These are phyloP conservation scores for Dendryphion nanum DNA, from an alignment of 2,329 filamentous ascomycete species.

Conservation along the genomic window DNA sequence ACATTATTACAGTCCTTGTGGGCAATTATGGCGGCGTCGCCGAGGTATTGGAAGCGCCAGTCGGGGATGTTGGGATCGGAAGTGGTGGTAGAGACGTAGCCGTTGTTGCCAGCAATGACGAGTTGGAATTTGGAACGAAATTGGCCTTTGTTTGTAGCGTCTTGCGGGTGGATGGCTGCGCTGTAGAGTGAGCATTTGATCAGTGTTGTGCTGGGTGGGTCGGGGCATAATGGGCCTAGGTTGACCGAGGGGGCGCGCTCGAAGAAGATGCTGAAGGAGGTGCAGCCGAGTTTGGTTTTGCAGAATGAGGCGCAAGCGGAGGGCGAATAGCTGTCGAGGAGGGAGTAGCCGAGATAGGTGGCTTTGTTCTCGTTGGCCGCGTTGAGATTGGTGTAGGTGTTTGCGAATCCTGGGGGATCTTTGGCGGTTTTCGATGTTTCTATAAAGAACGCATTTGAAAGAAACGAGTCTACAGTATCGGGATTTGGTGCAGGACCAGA, in stretches of 20 bases:
- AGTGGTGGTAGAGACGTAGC: too few relatives aligned
- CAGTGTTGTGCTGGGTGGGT: conserved; percentile 15
- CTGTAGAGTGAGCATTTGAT: conserved; percentile 29
- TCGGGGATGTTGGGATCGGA: too few relatives aligned
- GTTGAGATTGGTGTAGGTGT: conserved; percentile 22
- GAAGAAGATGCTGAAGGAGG: conserved; percentile 24
- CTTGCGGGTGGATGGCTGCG: conserved; percentile 11
- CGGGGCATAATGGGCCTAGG: conserved; percentile 10
- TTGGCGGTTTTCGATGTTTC: conserved; percentile 17
- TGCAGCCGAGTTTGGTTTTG: conserved; percentile 11
- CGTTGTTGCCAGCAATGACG: conserved; percentile 13
- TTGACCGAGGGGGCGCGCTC: conserved; percentile 17
- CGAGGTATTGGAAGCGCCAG: too few relatives aligned
- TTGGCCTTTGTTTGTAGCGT: conserved; percentile 23
- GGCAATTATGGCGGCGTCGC: too few relatives aligned
- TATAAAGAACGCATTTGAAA: neutral
- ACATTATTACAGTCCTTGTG: too few relatives aligned
- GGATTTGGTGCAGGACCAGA: neutral
- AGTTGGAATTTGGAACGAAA: conserved; percentile 10
- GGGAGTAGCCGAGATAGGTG: conserved; percentile 19
- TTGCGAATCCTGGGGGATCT: conserved; percentile 22
- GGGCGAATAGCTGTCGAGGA: conserved; percentile 24
- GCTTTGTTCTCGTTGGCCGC: conserved; percentile 18
- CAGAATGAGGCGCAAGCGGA: conserved; percentile 22
- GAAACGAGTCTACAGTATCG: neutral